phyloP scores from a whole-genome alignment of 2,329 filamentous ascomycete species.

The Pezicula neosporulosa region DNA sequence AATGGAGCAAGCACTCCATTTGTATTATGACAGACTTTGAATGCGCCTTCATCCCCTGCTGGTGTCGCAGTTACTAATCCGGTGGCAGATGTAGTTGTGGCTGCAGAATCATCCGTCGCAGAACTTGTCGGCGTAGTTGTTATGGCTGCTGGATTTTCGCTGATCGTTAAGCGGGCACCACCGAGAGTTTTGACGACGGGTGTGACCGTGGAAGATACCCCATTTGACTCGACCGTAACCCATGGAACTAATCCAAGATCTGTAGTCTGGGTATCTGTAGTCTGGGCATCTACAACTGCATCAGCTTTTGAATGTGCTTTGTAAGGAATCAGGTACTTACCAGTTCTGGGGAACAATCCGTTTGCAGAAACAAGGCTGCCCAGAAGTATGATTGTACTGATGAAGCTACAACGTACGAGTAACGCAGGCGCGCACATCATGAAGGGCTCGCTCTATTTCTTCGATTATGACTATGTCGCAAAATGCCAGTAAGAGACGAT shows the following conservation, averaged over 20 bases:
- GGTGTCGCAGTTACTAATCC: slow-evolving; percentile 11
- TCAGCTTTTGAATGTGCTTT: too few species aligned
- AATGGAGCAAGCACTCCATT: slow-evolving; percentile 24
- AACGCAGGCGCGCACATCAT: too few species aligned
- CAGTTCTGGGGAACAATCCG: too few species aligned
- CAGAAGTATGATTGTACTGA: too few species aligned
- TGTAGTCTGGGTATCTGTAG: not conserved
- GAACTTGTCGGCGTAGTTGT: slow-evolving; percentile 15
- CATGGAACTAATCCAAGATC: slow-evolving; percentile 16
- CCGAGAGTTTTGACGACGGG: slow-evolving; percentile 19
- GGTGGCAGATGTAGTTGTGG: slow-evolving; percentile 9
- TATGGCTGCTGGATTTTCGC: slow-evolving; percentile 15
- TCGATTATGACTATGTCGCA: too few species aligned
- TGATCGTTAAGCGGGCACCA: slow-evolving; percentile 19
- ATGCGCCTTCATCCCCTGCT: slow-evolving; percentile 16
- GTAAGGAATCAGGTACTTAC: too few species aligned
- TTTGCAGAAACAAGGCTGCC: too few species aligned
- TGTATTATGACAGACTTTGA: slow-evolving; percentile 24
- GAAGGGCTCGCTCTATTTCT: too few species aligned
- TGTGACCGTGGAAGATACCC: slow-evolving; percentile 21
- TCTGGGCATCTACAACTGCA: too few species aligned
- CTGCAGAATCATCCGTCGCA: slow-evolving; percentile 4
- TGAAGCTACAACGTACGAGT: too few species aligned
- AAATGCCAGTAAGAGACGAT: too few species aligned
- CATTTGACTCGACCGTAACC: slow-evolving; percentile 23